Conservation (phyloP, 2,329 filamentous ascomycete species). For the Whalleya microplaca region DNA sequence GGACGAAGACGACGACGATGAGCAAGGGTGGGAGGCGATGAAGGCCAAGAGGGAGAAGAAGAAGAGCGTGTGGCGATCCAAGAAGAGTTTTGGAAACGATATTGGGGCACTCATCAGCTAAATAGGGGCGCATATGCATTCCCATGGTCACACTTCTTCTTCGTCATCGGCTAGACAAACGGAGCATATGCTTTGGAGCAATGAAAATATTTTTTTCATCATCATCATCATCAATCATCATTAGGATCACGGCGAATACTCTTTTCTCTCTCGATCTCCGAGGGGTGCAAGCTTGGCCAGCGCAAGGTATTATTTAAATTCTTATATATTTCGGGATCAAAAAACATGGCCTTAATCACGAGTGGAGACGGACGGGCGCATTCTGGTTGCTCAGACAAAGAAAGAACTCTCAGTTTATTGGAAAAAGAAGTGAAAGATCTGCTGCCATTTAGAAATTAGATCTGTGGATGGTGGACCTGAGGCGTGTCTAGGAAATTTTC, state of each 20-base stretch:
- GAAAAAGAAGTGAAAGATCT: constrained; percentile 23
- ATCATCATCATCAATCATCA: too few relatives aligned
- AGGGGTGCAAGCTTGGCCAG: neutral
- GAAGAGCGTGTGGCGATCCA: constrained; percentile 66
- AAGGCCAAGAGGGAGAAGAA: constrained; percentile 71
- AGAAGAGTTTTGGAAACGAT: constrained; percentile 57
- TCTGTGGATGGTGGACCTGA: constrained; percentile 10
- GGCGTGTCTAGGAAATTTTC: constrained; percentile 17
- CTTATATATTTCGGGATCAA: constrained; percentile 22
- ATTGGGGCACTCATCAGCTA: constrained; percentile 53
- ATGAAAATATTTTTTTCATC: constrained; percentile 2
- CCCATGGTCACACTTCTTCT: constrained; percentile 22
- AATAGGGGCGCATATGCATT: constrained; percentile 24
- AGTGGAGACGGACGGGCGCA: constrained; percentile 13
- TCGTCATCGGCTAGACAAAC: constrained; percentile 29
- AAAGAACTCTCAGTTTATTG: constrained; percentile 13
- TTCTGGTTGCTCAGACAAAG: constrained; percentile 17
- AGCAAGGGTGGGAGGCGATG: constrained; percentile 72
- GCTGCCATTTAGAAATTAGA: constrained; percentile 20
- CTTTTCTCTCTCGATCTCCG: constrained; percentile 1
- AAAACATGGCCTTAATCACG: constrained; percentile 2
- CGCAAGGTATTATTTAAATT: constrained; percentile 6
- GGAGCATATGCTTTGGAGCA: constrained; percentile 20
- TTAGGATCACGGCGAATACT: constrained; percentile 1
- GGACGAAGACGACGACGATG: constrained; percentile 64